Base-by-base conservation (phyloP, 805 yeast genomes). In the Schizosaccharomyces pombe region DNA sequence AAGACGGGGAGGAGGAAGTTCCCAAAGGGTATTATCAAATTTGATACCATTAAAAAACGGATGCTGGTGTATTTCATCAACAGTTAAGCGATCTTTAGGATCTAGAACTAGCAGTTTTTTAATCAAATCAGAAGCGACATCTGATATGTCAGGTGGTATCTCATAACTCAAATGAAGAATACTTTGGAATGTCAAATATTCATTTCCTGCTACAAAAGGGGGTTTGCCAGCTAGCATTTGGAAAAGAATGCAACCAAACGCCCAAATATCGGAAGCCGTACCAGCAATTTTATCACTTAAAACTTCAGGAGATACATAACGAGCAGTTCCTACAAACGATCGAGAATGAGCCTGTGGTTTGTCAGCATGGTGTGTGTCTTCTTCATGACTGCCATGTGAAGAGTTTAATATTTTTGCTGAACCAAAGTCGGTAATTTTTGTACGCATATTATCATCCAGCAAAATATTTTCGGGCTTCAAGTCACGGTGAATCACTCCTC, bases 321-420 rank as follows among this genome's bases (percentile, higher is more conserved):
- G 97, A 0, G 97, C 97, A 0, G 98, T 91, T 39, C 98, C 98
- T 68, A 98, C 91, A 65, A 91, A 91, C 0, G 98, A 65, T 91
- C 98, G 0, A 97, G 98, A 0, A 94, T 80, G 2, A 91, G n/a
- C n/a, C 24, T 28, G 12, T 29, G 5, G 28, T 12, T 29, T 3
- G 9, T 12, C 16, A 24, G 52, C 12, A 47, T 5, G 28, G n/a
- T 24, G 43, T 37, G 24, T n/a, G 29, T 60, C 63, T 6, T 57
- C n/a, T n/a, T n/a, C n/a, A n/a, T n/a, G n/a, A n/a, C n/a, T 62
- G 52, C 58, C 58, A 30, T 59, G 59, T n/a, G 60, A 58, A 19
- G 63, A 54, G 31, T 75, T 76, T 14, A 84, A 68, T 4, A 85
- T 70, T 64, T 84, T 85, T 1, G 97, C 98, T n/a, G 97, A 94